A percentile compares a stretch with the other conserved stretches of the same genome.
phyloP scores from a whole-genome alignment of 225 moss, liverwort and hornwort species.

The Bryoerythrophyllum caledonicum region DNA sequence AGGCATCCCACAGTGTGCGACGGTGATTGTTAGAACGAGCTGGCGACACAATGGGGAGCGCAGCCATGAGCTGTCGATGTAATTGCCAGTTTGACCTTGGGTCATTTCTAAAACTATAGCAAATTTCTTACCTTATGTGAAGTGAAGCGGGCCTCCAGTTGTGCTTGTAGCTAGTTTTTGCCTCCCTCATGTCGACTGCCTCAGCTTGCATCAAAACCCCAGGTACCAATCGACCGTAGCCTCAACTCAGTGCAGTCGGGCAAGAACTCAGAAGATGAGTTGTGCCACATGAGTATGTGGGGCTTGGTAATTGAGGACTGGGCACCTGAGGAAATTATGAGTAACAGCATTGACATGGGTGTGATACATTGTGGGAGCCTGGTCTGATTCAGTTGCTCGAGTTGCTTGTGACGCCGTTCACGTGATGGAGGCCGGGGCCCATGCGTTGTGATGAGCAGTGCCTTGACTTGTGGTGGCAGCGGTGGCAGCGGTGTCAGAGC shows the following conservation, averaged over 20 bases:
- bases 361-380: not conserved
- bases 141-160: not conserved
- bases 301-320: not conserved
- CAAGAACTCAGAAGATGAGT: no score
- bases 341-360: not conserved
- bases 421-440: not conserved
- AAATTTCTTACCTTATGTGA: not conserved
- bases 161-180: slow-evolving; percentile 11
- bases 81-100: slow-evolving; percentile 36
- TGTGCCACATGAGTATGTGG: not conserved
- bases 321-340: not conserved
- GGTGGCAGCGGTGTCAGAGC: slow-evolving; percentile 13
- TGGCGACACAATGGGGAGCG: slow-evolving; percentile 36
- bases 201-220: not conserved
- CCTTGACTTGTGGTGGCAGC: slow-evolving; percentile 26
- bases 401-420: slow-evolving; percentile 13
- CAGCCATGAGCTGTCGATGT: slow-evolving; percentile 45
- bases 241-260: not conserved
- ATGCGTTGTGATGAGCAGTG: not conserved
- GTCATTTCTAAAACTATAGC: slow-evolving; percentile 26
- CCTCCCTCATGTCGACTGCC: not conserved
- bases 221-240: not conserved
- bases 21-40: slow-evolving; percentile 18
- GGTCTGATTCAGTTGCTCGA: not conserved
- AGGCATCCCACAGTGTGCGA: slow-evolving; percentile 21